These are phyloP conservation scores for Lodderomyces metapsilosis DNA, from an alignment of 1,139 yeast genomes.

Conservation along the genomic window DNA sequence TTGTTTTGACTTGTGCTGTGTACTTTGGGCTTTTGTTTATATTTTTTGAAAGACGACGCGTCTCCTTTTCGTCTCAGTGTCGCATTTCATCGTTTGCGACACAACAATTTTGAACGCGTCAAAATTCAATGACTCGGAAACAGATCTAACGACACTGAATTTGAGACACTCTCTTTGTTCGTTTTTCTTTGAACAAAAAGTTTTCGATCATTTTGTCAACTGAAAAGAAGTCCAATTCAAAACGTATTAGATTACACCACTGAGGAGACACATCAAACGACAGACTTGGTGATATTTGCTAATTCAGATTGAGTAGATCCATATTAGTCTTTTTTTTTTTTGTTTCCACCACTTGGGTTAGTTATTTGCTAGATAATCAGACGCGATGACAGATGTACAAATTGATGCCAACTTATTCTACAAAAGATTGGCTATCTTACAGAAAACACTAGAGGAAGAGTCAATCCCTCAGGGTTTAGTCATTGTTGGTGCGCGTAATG, in stretches of 20 bases:
- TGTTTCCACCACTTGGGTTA: no score
- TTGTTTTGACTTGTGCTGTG: not conserved
- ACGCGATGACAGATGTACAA: conserved; percentile 32
- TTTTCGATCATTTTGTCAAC: not conserved
- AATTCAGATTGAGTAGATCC: no score
- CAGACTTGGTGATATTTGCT: no score
- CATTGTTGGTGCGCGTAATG: conserved; percentile 80
- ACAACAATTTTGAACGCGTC: no score
- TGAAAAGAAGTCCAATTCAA: not conserved
- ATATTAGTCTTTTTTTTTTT: no score
- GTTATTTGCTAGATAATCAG: not conserved
- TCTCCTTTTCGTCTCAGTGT: no score
- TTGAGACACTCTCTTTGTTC: no score
- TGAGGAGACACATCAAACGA: not conserved
- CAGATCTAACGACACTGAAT: not conserved
- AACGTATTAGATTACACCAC: not conserved
- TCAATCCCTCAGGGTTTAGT: conserved; percentile 59
- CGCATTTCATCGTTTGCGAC: no score
- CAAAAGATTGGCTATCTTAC: conserved; percentile 41
- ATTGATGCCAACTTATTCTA: conserved; percentile 42
- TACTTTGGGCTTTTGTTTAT: no score
- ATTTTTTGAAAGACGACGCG: no score
- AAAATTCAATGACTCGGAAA: not conserved
- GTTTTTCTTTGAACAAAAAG: not conserved
- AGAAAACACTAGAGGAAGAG: conserved; percentile 37